Percentiles rank a stretch among this genome's conserved stretches.
These are phyloP conservation scores for Stephania japonica DNA, from an alignment of 164 flowering plant species.

Conservation along the genomic window DNA sequence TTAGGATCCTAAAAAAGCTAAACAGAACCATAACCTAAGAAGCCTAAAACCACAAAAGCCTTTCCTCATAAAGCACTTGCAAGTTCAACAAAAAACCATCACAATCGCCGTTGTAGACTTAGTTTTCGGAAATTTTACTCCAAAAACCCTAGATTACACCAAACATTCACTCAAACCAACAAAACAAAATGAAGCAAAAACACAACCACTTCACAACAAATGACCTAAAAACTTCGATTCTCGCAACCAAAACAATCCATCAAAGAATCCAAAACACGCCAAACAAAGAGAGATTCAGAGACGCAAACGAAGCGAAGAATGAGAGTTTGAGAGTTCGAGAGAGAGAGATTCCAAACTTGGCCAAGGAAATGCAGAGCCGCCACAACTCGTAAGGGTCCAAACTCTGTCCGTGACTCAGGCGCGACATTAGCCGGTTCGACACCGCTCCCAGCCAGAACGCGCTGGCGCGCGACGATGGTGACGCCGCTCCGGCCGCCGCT, in stretches of 20 bases:
- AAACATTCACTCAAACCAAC: background rate
- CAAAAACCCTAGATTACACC: background rate
- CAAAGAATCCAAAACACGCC: background rate
- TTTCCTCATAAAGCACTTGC: no score
- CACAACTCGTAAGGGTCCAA: conserved; percentile 23
- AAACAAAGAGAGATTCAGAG: background rate
- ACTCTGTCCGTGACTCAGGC: conserved; percentile 7
- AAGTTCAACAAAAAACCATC: no score
- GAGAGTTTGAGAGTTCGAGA: background rate
- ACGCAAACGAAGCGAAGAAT: background rate
- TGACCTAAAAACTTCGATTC: background rate
- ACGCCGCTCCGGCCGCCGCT: no score
- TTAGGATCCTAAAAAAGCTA: background rate
- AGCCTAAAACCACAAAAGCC: background rate
- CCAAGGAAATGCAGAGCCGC: conserved; percentile 40
- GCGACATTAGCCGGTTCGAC: conserved; percentile 14
- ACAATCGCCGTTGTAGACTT: no score
- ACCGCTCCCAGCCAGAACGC: conserved; percentile 12
- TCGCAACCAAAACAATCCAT: background rate
- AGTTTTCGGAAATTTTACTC: no score
- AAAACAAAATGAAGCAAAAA: background rate
- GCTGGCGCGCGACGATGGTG: conserved; percentile 7
- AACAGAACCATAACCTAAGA: background rate
- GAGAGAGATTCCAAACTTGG: conserved; percentile 29
- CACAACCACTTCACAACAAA: background rate